Base-by-base conservation (phyloP, 352 stramenopile genomes). In the Phytophthora meadii region DNA sequence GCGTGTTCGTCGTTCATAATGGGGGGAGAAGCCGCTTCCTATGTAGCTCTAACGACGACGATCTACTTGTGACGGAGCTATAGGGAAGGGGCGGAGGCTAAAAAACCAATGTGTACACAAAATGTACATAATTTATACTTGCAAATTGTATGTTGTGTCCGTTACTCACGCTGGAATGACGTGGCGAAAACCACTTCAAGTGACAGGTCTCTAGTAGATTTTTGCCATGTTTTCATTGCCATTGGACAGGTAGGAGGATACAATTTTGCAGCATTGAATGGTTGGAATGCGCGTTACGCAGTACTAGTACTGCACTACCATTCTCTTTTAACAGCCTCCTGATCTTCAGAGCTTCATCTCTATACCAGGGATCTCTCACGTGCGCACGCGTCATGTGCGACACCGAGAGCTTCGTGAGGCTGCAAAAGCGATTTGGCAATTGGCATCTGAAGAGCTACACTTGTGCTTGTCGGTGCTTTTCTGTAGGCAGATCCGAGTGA, bases 1-100 rank as follows among this genome's bases (percentile, higher is more conserved):
- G 57, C 48, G 28, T 72, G 61, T 34, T 72, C 67, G 36, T 66
- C 60, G 52, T 48, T 82, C 74, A 81, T 85, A 37, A 0, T 66
- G 10, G 11, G 10, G 11, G 9, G 30, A 14, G 9, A 49, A 11
- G 27, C 45, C 62, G 36, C 42, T 41, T 28, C 30, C 30, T 24
- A 22, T 1, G 22, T 22, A 10, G 6, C n/a, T 28, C 53, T 19
- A 12, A 17, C 32, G 50, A 22, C 37, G 52, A 46, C 50, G 58
- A 73, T 73, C 64, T 47, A 59, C 34, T 73, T 76, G 68, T 73
- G 68, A 70, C 54, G 57, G 55, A 53, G 46, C 52, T 34, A 22
- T 27, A 46, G 22, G 36, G 32, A 64, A 69, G 47, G 47, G 63
- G 48, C 28, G 52, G 57, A 45, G 15, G 42, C 42, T 55, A 48